Evolutionary conservation across 306 rosid genomes (phyloP).

Genomic region (Senna siamea): DNA sequence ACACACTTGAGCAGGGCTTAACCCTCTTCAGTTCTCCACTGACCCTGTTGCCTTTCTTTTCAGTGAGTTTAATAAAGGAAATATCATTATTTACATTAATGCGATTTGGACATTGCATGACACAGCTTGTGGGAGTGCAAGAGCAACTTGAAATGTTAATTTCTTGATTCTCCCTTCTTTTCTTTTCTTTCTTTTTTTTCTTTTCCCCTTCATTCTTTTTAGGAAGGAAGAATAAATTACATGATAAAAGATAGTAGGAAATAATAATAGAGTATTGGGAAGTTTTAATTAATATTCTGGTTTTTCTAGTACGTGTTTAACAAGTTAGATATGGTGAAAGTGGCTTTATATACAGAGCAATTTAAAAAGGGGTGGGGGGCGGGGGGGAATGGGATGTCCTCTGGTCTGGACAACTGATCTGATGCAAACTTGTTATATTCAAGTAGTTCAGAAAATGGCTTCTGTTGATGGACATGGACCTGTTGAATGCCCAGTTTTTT

Average conservation of each 20-base stretch:
- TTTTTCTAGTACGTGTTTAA: neutral
- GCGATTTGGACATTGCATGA: neutral
- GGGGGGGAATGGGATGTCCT: neutral
- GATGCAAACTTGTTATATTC: slow-evolving; percentile 4
- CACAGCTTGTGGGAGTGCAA: neutral
- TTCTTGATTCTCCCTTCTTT: neutral
- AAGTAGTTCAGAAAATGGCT: neutral
- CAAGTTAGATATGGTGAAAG: slow-evolving; percentile 7
- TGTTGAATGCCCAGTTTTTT: slow-evolving; percentile 22
- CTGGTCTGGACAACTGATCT: neutral
- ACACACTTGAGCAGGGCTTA: slow-evolving; percentile 3
- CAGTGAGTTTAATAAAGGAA: neutral
- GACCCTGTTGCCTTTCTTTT: slow-evolving; percentile 12
- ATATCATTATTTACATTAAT: slow-evolving; percentile 9
- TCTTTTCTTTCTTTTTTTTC: slow-evolving; percentile 1
- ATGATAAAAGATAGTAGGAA: neutral
- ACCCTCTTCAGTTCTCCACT: slow-evolving; percentile 6
- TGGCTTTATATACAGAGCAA: neutral
- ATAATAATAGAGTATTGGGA: slow-evolving; percentile 3
- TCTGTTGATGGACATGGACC: slow-evolving; percentile 4
- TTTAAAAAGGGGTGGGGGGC: too few relatives aligned
- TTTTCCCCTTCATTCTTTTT: neutral
- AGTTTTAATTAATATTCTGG: slow-evolving; percentile 9
- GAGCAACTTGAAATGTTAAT: neutral
- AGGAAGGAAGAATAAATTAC: neutral